Evolutionary conservation across 768 basidiomycete species (phyloP), one percentile per base, ranked within the genome.

Genomic region (Amylocystis lapponica): DNA sequence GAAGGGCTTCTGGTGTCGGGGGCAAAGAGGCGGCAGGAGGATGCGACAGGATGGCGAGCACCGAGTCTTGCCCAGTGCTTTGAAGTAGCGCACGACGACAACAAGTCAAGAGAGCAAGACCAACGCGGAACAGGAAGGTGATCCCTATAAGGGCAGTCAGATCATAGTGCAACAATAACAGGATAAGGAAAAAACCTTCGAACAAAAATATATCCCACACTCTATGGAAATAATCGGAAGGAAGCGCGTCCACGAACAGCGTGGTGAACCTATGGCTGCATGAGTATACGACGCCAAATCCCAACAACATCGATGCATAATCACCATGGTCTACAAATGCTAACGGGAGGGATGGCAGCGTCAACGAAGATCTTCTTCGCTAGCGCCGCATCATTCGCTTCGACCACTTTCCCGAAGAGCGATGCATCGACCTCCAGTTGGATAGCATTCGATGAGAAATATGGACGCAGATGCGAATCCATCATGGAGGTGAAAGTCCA

Each of bases 401-500:
- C 86, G n/a, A 91, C 62, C 2, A 79, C 81, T 27, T 76, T 78
- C 43, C 71, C 71, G 51, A 90, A 87, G 33, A 92, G 59, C 3
- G 76, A 69, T 0, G 85, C 75, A 46, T 91, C 89, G 7, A 91
- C 81, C 50, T 89, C 87, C 43, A 88, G 65, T 58, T 87, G 85
- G 2, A 71, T 67, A 2, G 71, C 65, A 38, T 64, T 72, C 3
- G 71, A 55, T 27, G 82, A 76, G 57, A 88, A 92, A 59, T 89
- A 89, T 0, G 81, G 69, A 1, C 88, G 81, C n/a, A 90, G 67
- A 50, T 89, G 81, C 1, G 76, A 74, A 51, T 91, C 86, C 88
- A 92, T 92, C 50, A 91, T 65, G 3, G 86, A 87, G 1, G 86
- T 73, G 57, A 91, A 90, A 16, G 86, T 90, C 88, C 88, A 92